Conservation (phyloP, 1,284 basidiomycete genomes). For the Anthracocystis setariae region DNA sequence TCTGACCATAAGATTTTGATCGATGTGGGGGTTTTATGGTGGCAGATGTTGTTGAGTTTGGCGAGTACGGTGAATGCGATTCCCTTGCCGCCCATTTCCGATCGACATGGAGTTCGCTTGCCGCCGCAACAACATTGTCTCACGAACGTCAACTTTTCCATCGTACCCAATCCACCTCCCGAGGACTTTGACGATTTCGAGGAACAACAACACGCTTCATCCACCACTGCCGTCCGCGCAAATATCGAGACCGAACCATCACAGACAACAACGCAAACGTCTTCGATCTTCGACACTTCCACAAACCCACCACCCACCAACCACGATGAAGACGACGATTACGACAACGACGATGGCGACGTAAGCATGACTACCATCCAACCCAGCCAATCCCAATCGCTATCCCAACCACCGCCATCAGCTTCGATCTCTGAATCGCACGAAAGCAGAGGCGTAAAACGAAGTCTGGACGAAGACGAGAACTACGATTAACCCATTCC, state of each 20-base stretch:
- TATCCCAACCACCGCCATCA: neutral
- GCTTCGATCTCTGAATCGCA: neutral
- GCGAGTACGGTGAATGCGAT: constrained; percentile 89
- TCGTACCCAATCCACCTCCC: constrained; percentile 85
- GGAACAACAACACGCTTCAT: constrained; percentile 1
- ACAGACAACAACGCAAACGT: constrained; percentile 2
- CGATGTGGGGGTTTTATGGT: neutral
- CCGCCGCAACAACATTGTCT: constrained; percentile 84
- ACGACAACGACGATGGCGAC: constrained; percentile 25
- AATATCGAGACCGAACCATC: neutral
- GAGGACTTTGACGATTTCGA: constrained; percentile 35
- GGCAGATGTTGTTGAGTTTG: constrained; percentile 84
- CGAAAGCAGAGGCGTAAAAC: constrained; percentile 51
- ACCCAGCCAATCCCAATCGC: constrained; percentile 22
- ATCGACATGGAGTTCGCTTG: constrained; percentile 90
- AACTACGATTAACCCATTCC: constrained; percentile 60
- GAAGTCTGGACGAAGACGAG: constrained; percentile 64
- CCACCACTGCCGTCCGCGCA: neutral
- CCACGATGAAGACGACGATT: constrained; percentile 32
- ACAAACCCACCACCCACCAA: neutral
- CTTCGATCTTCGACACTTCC: constrained; percentile 18
- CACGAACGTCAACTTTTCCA: constrained; percentile 89
- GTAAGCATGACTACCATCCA: constrained; percentile 34
- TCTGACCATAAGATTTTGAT: too few species aligned
- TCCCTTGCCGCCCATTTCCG: constrained; percentile 90